Evolutionary conservation across 164 flowering plant genomes (phyloP), one percentile per base, ranked within the genome.

Genomic region (Hamamelis virginiana): DNA sequence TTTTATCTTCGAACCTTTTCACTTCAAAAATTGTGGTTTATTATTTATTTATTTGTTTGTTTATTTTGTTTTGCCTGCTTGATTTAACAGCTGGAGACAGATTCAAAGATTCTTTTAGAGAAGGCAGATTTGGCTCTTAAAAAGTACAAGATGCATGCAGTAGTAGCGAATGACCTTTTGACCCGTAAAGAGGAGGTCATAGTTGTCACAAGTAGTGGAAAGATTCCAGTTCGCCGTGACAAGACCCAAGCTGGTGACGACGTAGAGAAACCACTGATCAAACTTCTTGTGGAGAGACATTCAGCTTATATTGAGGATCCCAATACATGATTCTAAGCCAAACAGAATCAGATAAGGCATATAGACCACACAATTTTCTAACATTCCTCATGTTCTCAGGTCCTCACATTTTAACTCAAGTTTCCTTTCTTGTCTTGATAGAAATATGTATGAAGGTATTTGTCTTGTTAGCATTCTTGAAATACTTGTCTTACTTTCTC

Each of bases 131-230:
- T 74, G 76, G 99, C 96, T 10, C 88, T 89, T 15, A 76, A 70
- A 59, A 95, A 86, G 80, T 86, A 95, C 81, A 78, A 84, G 68
- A 82, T 95, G 92, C 87, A 95, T 75, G 75, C 72, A 68, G 99
- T 95, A 18, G 90, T 95, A 12, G 99, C 98, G 6, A 95, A 95
- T 65, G 99, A 92, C 82, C 92, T 95, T 10, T 74, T 74, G 44
- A 84, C 91, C 33, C 94, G 96, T 62, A 91, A 84, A 64, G 96
- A 95, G 76, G 88, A 85, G 80, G 99, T 95, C 15, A 72, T 71
- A 11, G 87, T 91, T 18, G 89, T 92, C 68, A 75, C 90, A 10
- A 51, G 50, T 15, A 59, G 52, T 46, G 89, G 72, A 64, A 83
- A 72, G 52, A 78, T 85, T 65, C 59, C 72, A 15, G 93, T 94